phyloP scores from a whole-genome alignment of 176 grass and related monocot genomes.

The Bonia amplexicaulis region DNA sequence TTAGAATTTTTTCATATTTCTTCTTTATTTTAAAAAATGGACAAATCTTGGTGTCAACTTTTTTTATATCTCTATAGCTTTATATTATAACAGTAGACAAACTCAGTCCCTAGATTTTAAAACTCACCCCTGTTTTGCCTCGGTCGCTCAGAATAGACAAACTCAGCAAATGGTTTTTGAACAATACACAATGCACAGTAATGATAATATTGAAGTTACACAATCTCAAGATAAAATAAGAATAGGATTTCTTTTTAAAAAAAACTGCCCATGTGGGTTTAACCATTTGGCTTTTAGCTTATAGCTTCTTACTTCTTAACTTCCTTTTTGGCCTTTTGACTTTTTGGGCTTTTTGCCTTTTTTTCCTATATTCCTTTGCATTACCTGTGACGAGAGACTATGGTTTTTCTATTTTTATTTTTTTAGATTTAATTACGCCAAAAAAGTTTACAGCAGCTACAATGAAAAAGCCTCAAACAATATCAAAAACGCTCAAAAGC shows the following conservation, averaged over 20 bases:
- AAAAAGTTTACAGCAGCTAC: too few relatives aligned
- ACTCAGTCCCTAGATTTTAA: background rate
- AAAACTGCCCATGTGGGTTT: too few relatives aligned
- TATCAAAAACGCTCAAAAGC: too few relatives aligned
- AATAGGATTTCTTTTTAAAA: background rate
- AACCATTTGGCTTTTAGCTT: too few relatives aligned
- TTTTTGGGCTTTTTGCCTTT: too few relatives aligned
- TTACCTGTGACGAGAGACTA: too few relatives aligned
- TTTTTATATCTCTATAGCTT: background rate
- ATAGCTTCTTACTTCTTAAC: too few relatives aligned
- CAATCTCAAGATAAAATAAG: background rate
- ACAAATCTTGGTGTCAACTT: background rate
- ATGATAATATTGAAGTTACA: background rate
- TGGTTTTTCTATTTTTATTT: too few relatives aligned
- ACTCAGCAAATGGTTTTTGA: background rate
- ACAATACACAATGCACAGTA: background rate
- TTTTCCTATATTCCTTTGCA: too few relatives aligned
- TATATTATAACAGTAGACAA: background rate
- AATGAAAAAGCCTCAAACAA: too few relatives aligned
- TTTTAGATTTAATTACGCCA: too few relatives aligned
- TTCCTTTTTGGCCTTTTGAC: too few relatives aligned
- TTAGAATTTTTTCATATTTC: background rate
- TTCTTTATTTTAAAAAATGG: background rate
- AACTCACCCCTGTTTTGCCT: background rate
- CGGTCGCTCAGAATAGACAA: background rate